Evolutionary conservation across 2,329 filamentous ascomycete species (phyloP), one percentile per base, ranked within the genome.

Genomic region (Aspergillus latus): DNA sequence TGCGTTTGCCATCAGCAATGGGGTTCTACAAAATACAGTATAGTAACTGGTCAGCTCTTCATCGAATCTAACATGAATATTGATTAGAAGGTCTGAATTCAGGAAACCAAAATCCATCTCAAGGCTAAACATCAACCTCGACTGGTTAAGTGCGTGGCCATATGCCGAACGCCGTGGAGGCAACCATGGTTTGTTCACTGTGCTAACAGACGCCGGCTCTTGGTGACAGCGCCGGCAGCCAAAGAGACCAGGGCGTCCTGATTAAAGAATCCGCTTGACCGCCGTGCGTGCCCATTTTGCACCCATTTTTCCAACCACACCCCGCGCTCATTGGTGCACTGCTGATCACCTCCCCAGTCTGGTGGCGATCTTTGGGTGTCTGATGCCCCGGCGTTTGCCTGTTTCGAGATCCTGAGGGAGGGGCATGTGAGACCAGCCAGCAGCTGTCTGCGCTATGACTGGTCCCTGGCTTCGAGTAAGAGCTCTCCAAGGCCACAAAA

Each of bases 361-460:
- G 50, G 48, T 56, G 54, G 48, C 48, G 54, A 56, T 56, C 48
- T 40, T 45, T 56, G 47, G 53, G 32, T 37, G 29, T 54, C 52
- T 54, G 45, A 49, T 50, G 47, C 43, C 28, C 45, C 13, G 32
- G 28, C 50, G 21, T 36, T 42, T 51, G 34, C 5, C 37, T 43
- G 44, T 29, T 43, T 26, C 7, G 36, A 49, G 36, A 42, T 32
- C 15, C 26, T 42, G 15, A 43, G 30, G 49, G 40, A 42, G 49
- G 49, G 30, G 30, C 40, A 52, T 52, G 49, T 52, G 49, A 52
- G 49, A 52, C 39, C 39, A 30, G 45, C 45, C 21, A 50, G 37
- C 37, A 50, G n/a, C 28, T 42, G 6, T n/a, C 30, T 21, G 29
- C 21, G 30, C 15, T 34, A 11, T 47, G 30, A 47, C 45, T 47